These are phyloP conservation scores for Fraxinus quadrangulata DNA, from an alignment of 257 asterid genomes.

Conservation along the genomic window DNA sequence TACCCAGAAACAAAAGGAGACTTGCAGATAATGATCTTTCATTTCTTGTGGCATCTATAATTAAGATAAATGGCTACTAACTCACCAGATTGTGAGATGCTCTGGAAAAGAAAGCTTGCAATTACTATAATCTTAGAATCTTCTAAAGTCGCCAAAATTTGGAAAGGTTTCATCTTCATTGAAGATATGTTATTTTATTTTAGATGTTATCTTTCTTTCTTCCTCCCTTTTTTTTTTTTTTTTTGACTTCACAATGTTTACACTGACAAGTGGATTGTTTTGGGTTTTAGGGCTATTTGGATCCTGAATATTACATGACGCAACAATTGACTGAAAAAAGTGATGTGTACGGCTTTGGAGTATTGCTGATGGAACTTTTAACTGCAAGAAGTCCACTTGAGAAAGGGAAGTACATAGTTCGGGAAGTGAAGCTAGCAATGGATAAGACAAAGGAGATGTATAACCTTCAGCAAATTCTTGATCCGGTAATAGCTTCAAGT, in stretches of 20 bases:
- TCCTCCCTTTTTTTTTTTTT: too few relatives aligned
- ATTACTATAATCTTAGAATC: neutral
- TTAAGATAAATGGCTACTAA: neutral
- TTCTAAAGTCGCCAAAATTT: neutral
- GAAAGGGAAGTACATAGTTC: conserved; percentile 74
- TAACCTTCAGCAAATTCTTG: conserved; percentile 63
- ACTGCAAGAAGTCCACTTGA: conserved; percentile 73
- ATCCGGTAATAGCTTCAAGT: conserved; percentile 60
- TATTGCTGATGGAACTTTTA: conserved; percentile 63
- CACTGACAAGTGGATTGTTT: neutral
- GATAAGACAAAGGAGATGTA: conserved; percentile 63
- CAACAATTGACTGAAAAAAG: conserved; percentile 84
- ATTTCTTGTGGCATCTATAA: neutral
- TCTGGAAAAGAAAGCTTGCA: neutral
- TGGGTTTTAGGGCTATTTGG: conserved; percentile 81
- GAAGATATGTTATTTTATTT: neutral
- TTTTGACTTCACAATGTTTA: neutral
- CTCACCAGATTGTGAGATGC: neutral
- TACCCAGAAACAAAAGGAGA: neutral
- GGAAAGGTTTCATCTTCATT: neutral
- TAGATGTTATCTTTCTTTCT: neutral
- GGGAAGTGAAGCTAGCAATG: conserved; percentile 61
- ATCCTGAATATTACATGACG: conserved; percentile 96
- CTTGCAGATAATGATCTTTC: neutral
- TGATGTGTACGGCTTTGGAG: conserved; percentile 88